Conservation (phyloP, 1,139 yeast species). For the Wickerhamiella infanticola region DNA sequence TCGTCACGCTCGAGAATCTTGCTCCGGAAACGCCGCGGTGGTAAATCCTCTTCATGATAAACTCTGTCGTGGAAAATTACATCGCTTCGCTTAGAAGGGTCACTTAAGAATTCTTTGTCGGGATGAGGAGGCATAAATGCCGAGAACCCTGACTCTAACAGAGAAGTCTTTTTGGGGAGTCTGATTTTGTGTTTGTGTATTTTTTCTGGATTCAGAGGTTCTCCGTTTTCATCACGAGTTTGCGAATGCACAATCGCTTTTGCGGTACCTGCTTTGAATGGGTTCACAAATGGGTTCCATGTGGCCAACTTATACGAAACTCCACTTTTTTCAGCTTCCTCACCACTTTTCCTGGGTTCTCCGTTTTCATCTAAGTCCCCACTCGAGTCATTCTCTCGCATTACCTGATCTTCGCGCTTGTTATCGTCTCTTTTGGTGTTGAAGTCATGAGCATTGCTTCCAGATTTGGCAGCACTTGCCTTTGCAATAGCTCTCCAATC, state of each 20-base stretch:
- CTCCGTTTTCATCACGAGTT: constrained; percentile 2
- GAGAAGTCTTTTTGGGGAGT: constrained; percentile 47
- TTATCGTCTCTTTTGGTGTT: background rate
- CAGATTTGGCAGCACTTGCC: constrained; percentile 32
- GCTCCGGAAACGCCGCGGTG: constrained; percentile 28
- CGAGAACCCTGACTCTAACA: constrained; percentile 70
- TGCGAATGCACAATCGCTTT: constrained; percentile 9
- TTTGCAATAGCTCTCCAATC: constrained; percentile 52
- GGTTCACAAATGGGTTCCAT: constrained; percentile 4
- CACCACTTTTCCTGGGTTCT: background rate
- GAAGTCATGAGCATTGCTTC: constrained; percentile 14
- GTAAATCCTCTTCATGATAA: constrained; percentile 51
- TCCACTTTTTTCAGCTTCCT: background rate
- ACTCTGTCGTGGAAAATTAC: constrained; percentile 64
- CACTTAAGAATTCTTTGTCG: constrained; percentile 47
- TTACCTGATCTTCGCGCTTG: background rate
- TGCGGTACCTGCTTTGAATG: background rate
- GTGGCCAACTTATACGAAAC: background rate
- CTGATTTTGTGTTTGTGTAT: constrained; percentile 11
- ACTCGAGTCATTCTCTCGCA: constrained; percentile 5
- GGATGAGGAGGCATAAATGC: constrained; percentile 83
- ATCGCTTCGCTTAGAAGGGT: constrained; percentile 43
- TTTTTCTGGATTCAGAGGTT: constrained; percentile 10
- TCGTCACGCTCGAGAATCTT: constrained; percentile 6
- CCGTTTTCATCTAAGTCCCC: constrained; percentile 1